Evolutionary conservation across 371 early-diverging fungal species (phyloP), one percentile per base, ranked within the genome.

Genomic region (Cladochytrium tenue): DNA sequence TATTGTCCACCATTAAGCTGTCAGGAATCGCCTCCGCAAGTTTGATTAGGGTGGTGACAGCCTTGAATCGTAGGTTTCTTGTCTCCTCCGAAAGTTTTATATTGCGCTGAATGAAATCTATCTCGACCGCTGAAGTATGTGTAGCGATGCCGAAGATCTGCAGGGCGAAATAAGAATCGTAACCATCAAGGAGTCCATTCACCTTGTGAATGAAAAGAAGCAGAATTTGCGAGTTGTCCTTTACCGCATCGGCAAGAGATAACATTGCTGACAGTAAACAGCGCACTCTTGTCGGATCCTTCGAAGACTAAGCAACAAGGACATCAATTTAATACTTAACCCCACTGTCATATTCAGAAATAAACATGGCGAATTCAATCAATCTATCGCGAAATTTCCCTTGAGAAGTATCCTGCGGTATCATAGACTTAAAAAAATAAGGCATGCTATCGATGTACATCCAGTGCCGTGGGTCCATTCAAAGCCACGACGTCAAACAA

Each of bases 1-100:
- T 2, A 34, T 20, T 50, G 32, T 1, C 53, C 20, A 2, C 66
- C 62, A 31, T 62, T 66, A n/a, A 72, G 69, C 5, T 13, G 60
- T 84, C 67, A 3, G 86, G 81, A 66, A 86, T 79, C 3, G 81
- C 69, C 20, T 65, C 63, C 7, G 75, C 86, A 15, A 86, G 60
- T 63, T 81, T 78, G 56, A 79, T 75, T 7, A 86, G 63, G 10
- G 75, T 71, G 0, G 67, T 63, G 2, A 74, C 75, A 7, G 84
- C 81, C 50, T 77, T 76, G 17, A 62, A 58, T n/a, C 84, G 66
- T 31, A 85, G 23, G 2, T 53, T 28, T 20, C 65, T 35, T 23
- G 76, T 73, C 20, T 70, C 71, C n/a, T 71, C 69, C 7, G 60
- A 13, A 23, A 77, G 23, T 13, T 51, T n/a, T 1, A 56, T 23